A percentile compares a stretch with the other conserved stretches of the same genome.
These are phyloP conservation scores for Lepidopterella palustris DNA, from an alignment of 495 filamentous ascomycete species.

Conservation along the genomic window DNA sequence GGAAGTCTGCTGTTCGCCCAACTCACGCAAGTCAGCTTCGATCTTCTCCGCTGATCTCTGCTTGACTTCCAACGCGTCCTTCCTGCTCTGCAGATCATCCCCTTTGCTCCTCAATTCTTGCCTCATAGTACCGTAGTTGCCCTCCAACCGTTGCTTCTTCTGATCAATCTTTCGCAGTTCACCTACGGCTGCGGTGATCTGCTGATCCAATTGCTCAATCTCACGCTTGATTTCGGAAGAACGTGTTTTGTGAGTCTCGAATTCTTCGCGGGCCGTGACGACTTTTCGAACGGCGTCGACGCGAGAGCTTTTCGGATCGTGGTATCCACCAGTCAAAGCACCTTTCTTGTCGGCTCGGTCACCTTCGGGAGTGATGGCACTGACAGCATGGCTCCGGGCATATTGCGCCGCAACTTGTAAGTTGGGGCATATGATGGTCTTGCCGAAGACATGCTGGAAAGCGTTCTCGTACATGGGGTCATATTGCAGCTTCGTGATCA, in stretches of 20 bases:
- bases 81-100: slow-evolving; percentile 63
- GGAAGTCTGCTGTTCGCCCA: slow-evolving; percentile 64
- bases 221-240: slow-evolving; percentile 54
- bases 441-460: slow-evolving; percentile 90
- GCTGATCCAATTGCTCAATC: slow-evolving; percentile 73
- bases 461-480: slow-evolving; percentile 72
- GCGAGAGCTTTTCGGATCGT: slow-evolving; percentile 75
- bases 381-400: slow-evolving; percentile 80
- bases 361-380: slow-evolving; percentile 88
- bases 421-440: slow-evolving; percentile 89
- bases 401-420: slow-evolving; percentile 80
- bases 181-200: slow-evolving; percentile 73
- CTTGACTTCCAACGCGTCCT: slow-evolving; percentile 68
- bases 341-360: slow-evolving; percentile 91
- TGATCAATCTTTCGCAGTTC: slow-evolving; percentile 81
- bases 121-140: slow-evolving; percentile 72
- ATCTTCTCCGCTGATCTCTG: slow-evolving; percentile 62
- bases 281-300: slow-evolving; percentile 76
- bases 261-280: slow-evolving; percentile 65
- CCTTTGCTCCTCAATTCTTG: slow-evolving; percentile 66
- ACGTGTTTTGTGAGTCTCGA: slow-evolving; percentile 56
- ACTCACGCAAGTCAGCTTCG: slow-evolving; percentile 64
- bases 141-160: slow-evolving; percentile 66
- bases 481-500: slow-evolving; percentile 80
- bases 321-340: slow-evolving; percentile 87